A percentile compares a stretch with the other conserved stretches of the same genome.
These are phyloP conservation scores for Grosmannia clavigera DNA, from an alignment of 2,329 filamentous ascomycete genomes.

Conservation along the genomic window DNA sequence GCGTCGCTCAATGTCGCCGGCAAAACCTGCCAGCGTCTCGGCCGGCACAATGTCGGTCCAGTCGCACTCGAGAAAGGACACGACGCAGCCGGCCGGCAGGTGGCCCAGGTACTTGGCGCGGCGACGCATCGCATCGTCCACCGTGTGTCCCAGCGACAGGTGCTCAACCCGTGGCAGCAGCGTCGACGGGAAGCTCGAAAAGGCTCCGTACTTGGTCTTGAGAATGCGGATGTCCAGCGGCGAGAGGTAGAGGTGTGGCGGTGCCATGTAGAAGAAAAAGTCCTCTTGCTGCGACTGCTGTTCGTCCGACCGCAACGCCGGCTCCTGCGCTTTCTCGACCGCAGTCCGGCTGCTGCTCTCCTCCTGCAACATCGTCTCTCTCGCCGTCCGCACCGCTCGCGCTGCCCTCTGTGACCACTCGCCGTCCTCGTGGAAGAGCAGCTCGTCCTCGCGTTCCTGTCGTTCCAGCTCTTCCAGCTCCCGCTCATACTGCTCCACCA, in stretches of 20 bases:
- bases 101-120: slow-evolving; percentile 79
- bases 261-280: slow-evolving; percentile 81
- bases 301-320: slow-evolving; percentile 20
- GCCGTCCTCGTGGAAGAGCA: slow-evolving; percentile 83
- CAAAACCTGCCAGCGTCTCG: slow-evolving; percentile 63
- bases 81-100: slow-evolving; percentile 79
- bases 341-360: not conserved
- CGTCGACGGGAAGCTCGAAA: slow-evolving; percentile 70
- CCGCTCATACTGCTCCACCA: slow-evolving; percentile 64
- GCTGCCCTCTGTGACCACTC: slow-evolving; percentile 86
- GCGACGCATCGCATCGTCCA: slow-evolving; percentile 74
- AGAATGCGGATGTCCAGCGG: slow-evolving; percentile 86
- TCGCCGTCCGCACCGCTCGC: slow-evolving; percentile 57
- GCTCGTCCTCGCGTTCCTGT: slow-evolving; percentile 79
- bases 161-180: slow-evolving; percentile 80
- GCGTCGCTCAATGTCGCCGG: slow-evolving; percentile 62
- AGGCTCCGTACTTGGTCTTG: slow-evolving; percentile 77
- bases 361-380: slow-evolving; percentile 44
- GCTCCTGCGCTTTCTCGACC: not conserved
- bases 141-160: slow-evolving; percentile 74
- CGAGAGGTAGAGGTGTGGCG: slow-evolving; percentile 80
- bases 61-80: slow-evolving; percentile 85
- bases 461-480: slow-evolving; percentile 63
- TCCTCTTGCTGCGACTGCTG: slow-evolving; percentile 28
- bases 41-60: slow-evolving; percentile 81